These are phyloP conservation scores for Cladorrhinum samala DNA, from an alignment of 495 filamentous ascomycete genomes.

Conservation along the genomic window DNA sequence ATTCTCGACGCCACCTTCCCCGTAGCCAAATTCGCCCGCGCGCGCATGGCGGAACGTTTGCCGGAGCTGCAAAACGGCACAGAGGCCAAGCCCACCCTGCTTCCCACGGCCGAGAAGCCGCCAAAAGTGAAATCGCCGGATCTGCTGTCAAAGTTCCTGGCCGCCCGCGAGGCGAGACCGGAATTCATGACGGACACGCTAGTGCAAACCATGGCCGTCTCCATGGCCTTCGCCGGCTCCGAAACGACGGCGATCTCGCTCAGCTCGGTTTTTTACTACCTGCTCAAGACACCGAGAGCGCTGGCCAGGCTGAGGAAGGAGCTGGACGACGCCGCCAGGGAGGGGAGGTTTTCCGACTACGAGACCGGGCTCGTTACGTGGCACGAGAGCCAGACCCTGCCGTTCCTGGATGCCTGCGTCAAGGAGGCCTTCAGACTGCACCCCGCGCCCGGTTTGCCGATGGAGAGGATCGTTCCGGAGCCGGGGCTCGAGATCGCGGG, in stretches of 20 bases:
- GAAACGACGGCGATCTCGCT: conserved; percentile 62
- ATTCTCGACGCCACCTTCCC: conserved; percentile 53
- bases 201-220: conserved; percentile 59
- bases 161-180: conserved; percentile 51
- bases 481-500: conserved; percentile 50
- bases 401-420: conserved; percentile 61
- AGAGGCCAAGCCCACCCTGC: conserved; percentile 25
- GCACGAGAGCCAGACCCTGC: conserved; percentile 51
- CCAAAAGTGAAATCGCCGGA: conserved; percentile 45
- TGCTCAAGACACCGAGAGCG: conserved; percentile 47
- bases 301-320: conserved; percentile 44
- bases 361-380: conserved; percentile 53
- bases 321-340: conserved; percentile 44
- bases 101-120: conserved; percentile 35
- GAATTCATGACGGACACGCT: conserved; percentile 61
- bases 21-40: conserved; percentile 55
- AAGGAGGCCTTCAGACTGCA: conserved; percentile 65
- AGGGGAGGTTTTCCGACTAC: conserved; percentile 45
- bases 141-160: conserved; percentile 55
- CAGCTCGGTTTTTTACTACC: conserved; percentile 57
- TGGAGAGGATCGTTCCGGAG: conserved; percentile 59
- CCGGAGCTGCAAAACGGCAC: conserved; percentile 25
- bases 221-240: conserved; percentile 59
- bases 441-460: conserved; percentile 54
- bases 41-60: conserved; percentile 49